Conservation (phyloP, 441 rosid genomes). For the Adansonia rubrostipa region DNA sequence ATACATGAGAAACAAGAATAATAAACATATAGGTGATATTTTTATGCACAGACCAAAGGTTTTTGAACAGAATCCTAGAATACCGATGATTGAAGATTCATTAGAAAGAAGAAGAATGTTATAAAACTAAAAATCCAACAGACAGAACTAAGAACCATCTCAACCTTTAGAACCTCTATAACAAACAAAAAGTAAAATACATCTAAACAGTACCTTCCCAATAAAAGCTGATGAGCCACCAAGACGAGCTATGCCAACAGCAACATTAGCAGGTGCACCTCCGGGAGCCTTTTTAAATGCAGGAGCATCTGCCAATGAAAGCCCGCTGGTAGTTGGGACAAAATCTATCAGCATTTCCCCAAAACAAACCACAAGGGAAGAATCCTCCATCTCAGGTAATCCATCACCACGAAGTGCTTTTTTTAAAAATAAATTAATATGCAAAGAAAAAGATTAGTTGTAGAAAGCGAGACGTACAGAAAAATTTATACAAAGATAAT, state of each 20-base stretch:
- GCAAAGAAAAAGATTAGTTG: slow-evolving; percentile 3
- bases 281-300: slow-evolving; percentile 96
- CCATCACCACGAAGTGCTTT: slow-evolving; percentile 58
- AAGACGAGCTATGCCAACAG: slow-evolving; percentile 95
- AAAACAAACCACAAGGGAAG: slow-evolving; percentile 77
- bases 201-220: slow-evolving; percentile 62
- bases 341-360: slow-evolving; percentile 97
- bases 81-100: neutral
- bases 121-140: neutral
- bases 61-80: neutral
- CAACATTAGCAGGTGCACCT: slow-evolving; percentile 99
- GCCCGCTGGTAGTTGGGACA: slow-evolving; percentile 80
- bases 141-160: neutral
- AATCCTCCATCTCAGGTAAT: slow-evolving; percentile 48
- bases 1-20: neutral
- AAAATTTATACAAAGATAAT: neutral
- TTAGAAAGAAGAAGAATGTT: neutral
- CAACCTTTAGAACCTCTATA: neutral
- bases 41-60: neutral
- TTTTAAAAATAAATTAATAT: slow-evolving; percentile 37
- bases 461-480: neutral
- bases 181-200: neutral
- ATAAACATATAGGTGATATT: neutral
- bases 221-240: slow-evolving; percentile 95
- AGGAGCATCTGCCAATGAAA: slow-evolving; percentile 85